A percentile compares a stretch with the other conserved stretches of the same genome.
Evolutionary conservation across 2,329 filamentous ascomycete species (phyloP).

Genomic region (Emmonsia crescens): DNA sequence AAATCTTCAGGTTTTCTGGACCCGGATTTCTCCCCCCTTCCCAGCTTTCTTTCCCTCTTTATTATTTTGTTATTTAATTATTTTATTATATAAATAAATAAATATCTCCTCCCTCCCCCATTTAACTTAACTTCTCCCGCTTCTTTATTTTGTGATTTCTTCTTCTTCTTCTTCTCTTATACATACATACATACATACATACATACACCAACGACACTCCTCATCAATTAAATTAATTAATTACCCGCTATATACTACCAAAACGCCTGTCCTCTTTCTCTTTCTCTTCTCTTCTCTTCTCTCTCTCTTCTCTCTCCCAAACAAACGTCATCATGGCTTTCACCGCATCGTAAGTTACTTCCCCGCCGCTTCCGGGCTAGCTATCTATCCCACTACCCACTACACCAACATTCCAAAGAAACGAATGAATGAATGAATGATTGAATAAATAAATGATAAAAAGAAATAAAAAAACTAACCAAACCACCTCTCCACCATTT

Average conservation of each 20-base stretch:
- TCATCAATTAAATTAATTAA: background rate
- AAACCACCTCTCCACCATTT: background rate
- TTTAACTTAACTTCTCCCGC: background rate
- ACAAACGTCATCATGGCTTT: slow-evolving; percentile 38
- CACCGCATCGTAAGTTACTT: slow-evolving; percentile 38
- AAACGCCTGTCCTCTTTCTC: background rate
- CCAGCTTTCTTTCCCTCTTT: background rate
- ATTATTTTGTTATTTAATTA: background rate
- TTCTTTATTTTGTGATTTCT: background rate
- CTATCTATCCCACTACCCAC: background rate
- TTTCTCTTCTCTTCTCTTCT: background rate
- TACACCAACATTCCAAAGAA: background rate
- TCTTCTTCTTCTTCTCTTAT: background rate
- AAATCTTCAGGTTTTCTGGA: background rate
- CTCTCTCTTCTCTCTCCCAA: background rate
- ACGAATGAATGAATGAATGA: background rate
- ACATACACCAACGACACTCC: background rate
- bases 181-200: too few relatives aligned
- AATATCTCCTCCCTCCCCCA: background rate
- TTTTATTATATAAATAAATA: background rate
- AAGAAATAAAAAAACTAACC: background rate
- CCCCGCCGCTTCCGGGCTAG: background rate
- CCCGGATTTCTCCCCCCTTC: background rate
- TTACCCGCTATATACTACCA: too few relatives aligned
- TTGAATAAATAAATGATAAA: background rate